Evolutionary conservation across 2,329 filamentous ascomycete species (phyloP), one percentile per base, ranked within the genome.

Genomic region (Colletotrichum sansevieriae): DNA sequence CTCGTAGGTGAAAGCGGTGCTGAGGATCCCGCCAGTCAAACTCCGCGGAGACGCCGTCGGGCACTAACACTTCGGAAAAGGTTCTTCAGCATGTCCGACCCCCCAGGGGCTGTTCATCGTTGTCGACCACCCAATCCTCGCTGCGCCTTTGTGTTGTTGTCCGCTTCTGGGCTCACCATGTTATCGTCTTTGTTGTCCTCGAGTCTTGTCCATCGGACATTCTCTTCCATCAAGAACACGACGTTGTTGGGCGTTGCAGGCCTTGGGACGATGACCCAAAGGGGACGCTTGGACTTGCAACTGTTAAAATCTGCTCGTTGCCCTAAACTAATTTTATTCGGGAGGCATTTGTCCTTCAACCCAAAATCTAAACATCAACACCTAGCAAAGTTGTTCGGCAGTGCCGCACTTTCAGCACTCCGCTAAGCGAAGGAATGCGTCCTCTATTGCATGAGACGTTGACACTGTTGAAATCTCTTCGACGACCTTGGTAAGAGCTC

Each of bases 1-100:
- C 37, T 12, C 10, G 51, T 52, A 46, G 37, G 35, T n/a, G 35
- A 49, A 29, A 11, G 55, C 37, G 46, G 54, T 55, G 39, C 39
- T 41, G 46, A 47, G 37, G 20, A 20, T 43, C 22, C 22, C 35
- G n/a, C 46, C 39, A 29, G 41, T 25, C 61, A 60, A 44, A 22
- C 20, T 60, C 18, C 18, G 47, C 65, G 62, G 62, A 59, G 47
- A 60, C 62, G 12, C 54, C 33, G 29, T 22, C 41, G 33, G 44
- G 44, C 46, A 55, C 60, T 47, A 54, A 46, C 51, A 49, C 22
- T n/a, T 9, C n/a, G 7, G 20, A 29, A 51, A 68, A 60, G 41
- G 47, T 51, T 65, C 49, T 60, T 56, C 11, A 44, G 56, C 20
- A 25, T 52, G 15, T 33, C 25, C 15, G 8, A 60, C n/a, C 20